Percentiles rank a stretch among this genome's conserved stretches.
Evolutionary conservation across 2,329 filamentous ascomycete species (phyloP).

Genomic region (Neofusicoccum parvum): DNA sequence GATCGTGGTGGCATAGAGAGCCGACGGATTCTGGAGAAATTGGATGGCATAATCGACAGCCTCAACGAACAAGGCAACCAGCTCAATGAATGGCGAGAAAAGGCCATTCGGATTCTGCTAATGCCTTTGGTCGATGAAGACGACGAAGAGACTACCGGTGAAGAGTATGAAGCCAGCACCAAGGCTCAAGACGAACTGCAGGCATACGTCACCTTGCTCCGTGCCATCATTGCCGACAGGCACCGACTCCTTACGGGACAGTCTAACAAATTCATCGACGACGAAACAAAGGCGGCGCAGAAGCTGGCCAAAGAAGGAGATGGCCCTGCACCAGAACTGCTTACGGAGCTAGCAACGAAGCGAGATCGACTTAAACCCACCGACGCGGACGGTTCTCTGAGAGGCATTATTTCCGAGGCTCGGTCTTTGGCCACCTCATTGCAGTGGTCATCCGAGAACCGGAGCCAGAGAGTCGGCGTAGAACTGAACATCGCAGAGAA

Average conservation of each 20-base stretch:
- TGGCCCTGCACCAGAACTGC: slow-evolving; percentile 72
- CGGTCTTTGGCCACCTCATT: slow-evolving; percentile 64
- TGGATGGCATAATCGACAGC: slow-evolving; percentile 65
- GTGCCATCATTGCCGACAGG: slow-evolving; percentile 76
- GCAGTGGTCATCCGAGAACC: slow-evolving; percentile 58
- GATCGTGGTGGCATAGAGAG: slow-evolving; percentile 72
- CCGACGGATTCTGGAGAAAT: slow-evolving; percentile 63
- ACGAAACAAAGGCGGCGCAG: slow-evolving; percentile 69
- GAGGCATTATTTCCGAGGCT: slow-evolving; percentile 69
- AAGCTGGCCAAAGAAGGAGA: slow-evolving; percentile 62
- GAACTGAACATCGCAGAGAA: slow-evolving; percentile 68
- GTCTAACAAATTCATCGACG: slow-evolving; percentile 70
- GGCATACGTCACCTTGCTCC: slow-evolving; percentile 78
- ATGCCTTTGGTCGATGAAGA: slow-evolving; percentile 83
- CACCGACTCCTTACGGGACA: slow-evolving; percentile 75
- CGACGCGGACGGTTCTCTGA: slow-evolving; percentile 63
- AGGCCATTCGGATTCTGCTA: slow-evolving; percentile 71
- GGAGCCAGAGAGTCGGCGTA: slow-evolving; percentile 57
- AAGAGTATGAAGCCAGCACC: slow-evolving; percentile 87
- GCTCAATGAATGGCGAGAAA: slow-evolving; percentile 74
- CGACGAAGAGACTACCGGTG: slow-evolving; percentile 73
- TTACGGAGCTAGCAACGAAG: slow-evolving; percentile 55
- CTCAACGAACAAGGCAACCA: slow-evolving; percentile 73
- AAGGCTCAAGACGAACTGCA: slow-evolving; percentile 74
- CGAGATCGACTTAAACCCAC: slow-evolving; percentile 55